These are phyloP conservation scores for Geotrichum ghanense DNA, from an alignment of 805 yeast species.

Conservation along the genomic window DNA sequence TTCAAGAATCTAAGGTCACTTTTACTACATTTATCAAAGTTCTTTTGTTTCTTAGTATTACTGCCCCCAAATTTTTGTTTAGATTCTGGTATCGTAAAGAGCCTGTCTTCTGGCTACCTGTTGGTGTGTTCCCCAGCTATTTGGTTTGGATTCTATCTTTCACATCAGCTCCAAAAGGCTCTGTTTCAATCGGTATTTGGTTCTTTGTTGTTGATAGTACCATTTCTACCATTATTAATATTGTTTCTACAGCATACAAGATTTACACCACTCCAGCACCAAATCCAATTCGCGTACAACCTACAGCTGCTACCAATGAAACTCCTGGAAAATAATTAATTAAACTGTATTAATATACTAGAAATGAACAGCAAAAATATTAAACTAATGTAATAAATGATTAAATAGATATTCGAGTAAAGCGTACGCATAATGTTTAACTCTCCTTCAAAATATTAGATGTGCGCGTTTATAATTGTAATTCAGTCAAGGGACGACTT, in stretches of 20 bases:
- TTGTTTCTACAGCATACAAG: neutral
- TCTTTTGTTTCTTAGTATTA: slow-evolving; percentile 30
- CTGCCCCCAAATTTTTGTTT: slow-evolving; percentile 31
- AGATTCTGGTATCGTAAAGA: slow-evolving; percentile 42
- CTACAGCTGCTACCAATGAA: no score
- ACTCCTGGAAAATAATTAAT: no score
- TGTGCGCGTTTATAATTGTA: no score
- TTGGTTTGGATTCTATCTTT: slow-evolving; percentile 49
- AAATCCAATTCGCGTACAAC: neutral
- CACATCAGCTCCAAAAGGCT: slow-evolving; percentile 52
- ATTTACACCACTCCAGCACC: neutral
- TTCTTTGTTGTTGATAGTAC: slow-evolving; percentile 29
- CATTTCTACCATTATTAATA: neutral
- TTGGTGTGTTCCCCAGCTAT: slow-evolving; percentile 41
- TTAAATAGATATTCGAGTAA: no score
- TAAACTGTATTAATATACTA: no score
- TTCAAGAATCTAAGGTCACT: slow-evolving; percentile 22
- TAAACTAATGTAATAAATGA: no score
- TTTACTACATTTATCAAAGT: slow-evolving; percentile 28
- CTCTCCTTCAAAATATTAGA: no score
- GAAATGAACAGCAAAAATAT: no score
- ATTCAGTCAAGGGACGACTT: no score
- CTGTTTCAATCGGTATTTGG: slow-evolving; percentile 51
- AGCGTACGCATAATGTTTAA: no score
- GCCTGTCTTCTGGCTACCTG: slow-evolving; percentile 49